Base-by-base conservation (phyloP, 805 yeast species). In the Geotrichum ghanense region DNA sequence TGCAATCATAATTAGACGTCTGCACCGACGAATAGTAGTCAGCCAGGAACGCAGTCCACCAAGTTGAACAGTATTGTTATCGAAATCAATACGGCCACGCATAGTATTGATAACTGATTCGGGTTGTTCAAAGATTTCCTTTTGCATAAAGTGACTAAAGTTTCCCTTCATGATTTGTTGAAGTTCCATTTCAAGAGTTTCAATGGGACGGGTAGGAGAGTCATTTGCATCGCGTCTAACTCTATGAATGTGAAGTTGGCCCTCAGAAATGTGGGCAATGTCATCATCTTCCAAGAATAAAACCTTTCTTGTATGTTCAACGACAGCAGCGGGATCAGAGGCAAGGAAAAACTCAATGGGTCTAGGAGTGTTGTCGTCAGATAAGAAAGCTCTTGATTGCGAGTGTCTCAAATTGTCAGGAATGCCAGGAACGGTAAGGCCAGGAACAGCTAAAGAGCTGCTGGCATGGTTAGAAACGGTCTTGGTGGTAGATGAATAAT, bases 11-110 rank as follows among this genome's bases (percentile, higher is more conserved):
- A 89, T 85, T 58, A 92, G 76, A 68, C 98, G 79, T 69, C 97
- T 80, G 57, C 96, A 88, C 61, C 96, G 79, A 69, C 97, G 79
- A 52, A 92, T 85, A 42, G 92, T 84, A 23, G 92, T 79, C 52
- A 92, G 72, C 75, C 81, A 85, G 14, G 83, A 74, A 56, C 83
- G 78, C 60, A 92, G 74, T 37, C 99, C 99, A 61, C 98, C 98
- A 51, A 92, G 74, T 54, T 76, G 83, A 55, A 92, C 83, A 40
- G 69, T 71, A 57, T 74, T 73, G 63, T 81, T 80, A 41, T 80
- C 88, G 61, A 92, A 92, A 67, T 92, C 97, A 51, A 92, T 74
- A 73, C 99, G 86, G 62, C 99, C 99, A 74, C 98, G 83, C 98
- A 92, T 92, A 45, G 99, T 92, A 72, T 92, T 92, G 65, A 89